Conservation (phyloP, 129 eudicot genomes). For the Centella asiatica region DNA sequence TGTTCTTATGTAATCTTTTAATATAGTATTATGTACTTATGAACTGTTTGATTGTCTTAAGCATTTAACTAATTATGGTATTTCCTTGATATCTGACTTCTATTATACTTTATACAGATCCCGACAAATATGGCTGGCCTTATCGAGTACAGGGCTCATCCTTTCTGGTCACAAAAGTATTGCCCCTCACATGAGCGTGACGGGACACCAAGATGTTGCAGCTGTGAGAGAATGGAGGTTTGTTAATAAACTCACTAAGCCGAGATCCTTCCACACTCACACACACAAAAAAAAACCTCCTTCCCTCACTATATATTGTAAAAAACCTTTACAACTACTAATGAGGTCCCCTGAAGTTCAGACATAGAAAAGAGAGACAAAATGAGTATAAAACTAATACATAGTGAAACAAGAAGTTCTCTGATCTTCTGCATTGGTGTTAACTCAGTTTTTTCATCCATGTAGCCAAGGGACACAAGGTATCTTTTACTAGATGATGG, state of each 20-base stretch:
- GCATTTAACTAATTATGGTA: not conserved
- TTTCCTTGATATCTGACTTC: not conserved
- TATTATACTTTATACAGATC: conserved; percentile 36
- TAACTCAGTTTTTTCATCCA: conserved; percentile 2
- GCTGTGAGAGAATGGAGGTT: conserved; percentile 98
- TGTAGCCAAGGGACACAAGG: conserved; percentile 62
- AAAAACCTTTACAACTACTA: too few relatives aligned
- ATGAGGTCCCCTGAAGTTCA: too few relatives aligned
- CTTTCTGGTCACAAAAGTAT: conserved; percentile 96
- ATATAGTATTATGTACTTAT: not conserved
- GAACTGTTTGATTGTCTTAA: not conserved
- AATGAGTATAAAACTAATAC: too few relatives aligned
- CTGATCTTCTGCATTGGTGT: too few relatives aligned
- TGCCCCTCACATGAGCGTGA: conserved; percentile 89
- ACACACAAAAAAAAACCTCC: not conserved
- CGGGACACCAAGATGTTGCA: conserved; percentile 89
- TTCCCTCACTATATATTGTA: not conserved
- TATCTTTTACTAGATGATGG: conserved; percentile 83
- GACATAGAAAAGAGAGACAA: too few relatives aligned
- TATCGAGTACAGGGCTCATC: conserved; percentile 91
- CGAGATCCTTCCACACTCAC: not conserved
- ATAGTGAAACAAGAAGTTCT: too few relatives aligned
- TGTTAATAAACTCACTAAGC: conserved; percentile 1
- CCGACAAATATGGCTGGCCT: conserved; percentile 82
- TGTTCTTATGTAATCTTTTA: not conserved